phyloP scores from a whole-genome alignment of 208 protist species.

The Trypanosoma grayi region DNA sequence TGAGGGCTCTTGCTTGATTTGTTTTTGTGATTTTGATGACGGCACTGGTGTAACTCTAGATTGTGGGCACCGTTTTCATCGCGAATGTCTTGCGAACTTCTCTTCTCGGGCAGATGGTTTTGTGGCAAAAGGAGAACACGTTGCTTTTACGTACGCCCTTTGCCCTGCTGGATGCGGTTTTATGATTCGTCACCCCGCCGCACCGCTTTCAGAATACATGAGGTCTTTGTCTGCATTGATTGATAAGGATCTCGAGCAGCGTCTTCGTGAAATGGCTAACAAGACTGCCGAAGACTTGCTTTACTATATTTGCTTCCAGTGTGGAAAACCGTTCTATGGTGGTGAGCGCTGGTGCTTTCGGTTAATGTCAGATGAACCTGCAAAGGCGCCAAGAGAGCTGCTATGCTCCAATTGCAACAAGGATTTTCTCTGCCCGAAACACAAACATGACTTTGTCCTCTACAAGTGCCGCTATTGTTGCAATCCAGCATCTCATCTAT shows the following conservation, averaged over 20 bases:
- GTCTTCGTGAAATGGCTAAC: constrained; percentile 27
- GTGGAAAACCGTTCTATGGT: constrained; percentile 67
- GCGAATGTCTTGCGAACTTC: constrained; percentile 74
- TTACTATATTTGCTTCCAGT: constrained; percentile 74
- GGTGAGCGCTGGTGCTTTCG: constrained; percentile 75
- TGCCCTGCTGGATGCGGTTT: constrained; percentile 79
- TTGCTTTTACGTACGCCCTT: constrained; percentile 82
- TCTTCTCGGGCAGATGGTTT: constrained; percentile 66
- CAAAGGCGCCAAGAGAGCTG: constrained; percentile 51
- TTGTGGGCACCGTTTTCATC: constrained; percentile 84
- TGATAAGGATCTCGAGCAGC: constrained; percentile 15
- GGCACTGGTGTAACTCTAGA: constrained; percentile 72
- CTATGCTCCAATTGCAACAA: constrained; percentile 70
- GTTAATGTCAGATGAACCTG: constrained; percentile 58
- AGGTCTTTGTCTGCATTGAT: constrained; percentile 35
- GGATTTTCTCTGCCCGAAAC: constrained; percentile 43
- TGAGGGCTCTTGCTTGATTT: constrained; percentile 61
- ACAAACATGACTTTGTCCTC: constrained; percentile 47
- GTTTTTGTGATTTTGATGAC: constrained; percentile 79
- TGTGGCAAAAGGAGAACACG: constrained; percentile 60
- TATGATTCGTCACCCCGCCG: constrained; percentile 59
- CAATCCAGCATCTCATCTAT: constrained; percentile 81
- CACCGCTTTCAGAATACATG: constrained; percentile 49
- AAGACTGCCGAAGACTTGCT: constrained; percentile 72
- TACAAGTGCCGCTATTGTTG: constrained; percentile 91